A percentile compares a stretch with the other conserved stretches of the same genome.
These are phyloP conservation scores for Cytospora piceae DNA, from an alignment of 2,329 filamentous ascomycete genomes.

Conservation along the genomic window DNA sequence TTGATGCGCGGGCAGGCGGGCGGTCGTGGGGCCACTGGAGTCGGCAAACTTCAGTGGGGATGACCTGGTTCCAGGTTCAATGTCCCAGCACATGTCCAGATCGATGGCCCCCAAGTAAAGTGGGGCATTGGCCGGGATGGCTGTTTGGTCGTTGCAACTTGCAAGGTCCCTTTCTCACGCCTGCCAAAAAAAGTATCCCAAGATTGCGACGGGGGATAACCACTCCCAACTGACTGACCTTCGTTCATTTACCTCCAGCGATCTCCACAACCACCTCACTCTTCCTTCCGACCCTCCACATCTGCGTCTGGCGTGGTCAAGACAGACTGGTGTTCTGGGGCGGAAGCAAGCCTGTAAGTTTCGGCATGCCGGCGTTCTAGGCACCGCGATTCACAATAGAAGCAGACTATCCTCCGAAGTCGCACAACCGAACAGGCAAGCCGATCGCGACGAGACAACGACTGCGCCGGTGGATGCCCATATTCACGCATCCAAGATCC, in stretches of 20 bases:
- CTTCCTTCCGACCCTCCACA: background rate
- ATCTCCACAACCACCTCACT: background rate
- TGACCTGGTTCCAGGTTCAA: background rate
- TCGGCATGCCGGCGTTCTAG: background rate
- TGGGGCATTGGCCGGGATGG: background rate
- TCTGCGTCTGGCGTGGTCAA: background rate
- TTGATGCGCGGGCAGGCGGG: too few relatives aligned
- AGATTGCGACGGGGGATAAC: background rate
- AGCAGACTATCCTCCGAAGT: slow-evolving; percentile 4
- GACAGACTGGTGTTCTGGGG: background rate
- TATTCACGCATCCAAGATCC: slow-evolving; percentile 5
- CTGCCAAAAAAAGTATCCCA: background rate
- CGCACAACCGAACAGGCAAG: background rate
- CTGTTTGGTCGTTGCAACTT: background rate
- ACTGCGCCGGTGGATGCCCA: background rate
- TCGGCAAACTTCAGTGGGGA: slow-evolving; percentile 2
- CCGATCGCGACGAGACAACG: background rate
- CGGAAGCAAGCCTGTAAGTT: background rate
- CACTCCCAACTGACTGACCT: background rate
- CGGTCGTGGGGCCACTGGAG: background rate
- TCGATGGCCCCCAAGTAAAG: background rate
- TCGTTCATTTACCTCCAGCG: background rate
- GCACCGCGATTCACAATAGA: background rate
- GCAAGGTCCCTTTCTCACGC: background rate
- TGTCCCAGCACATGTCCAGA: background rate